These are phyloP conservation scores for Chlorella sp. DNA, from an alignment of 139 green algal species.

Conservation along the genomic window DNA sequence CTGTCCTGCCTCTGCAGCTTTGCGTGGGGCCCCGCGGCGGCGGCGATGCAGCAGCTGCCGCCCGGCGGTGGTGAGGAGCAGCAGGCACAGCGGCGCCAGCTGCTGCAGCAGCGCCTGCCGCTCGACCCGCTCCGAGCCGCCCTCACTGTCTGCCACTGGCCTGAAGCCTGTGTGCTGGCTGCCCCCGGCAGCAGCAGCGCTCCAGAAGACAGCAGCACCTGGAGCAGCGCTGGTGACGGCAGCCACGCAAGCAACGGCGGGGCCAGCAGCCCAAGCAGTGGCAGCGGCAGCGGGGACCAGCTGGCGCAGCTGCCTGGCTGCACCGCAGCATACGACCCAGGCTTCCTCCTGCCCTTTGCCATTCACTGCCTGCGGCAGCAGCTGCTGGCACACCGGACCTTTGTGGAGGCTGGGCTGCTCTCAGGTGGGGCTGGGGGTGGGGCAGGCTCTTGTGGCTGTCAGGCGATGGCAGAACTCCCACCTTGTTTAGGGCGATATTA, in stretches of 20 bases:
- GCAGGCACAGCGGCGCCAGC: neutral
- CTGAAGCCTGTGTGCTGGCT: constrained; percentile 47
- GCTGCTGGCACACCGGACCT: constrained; percentile 24
- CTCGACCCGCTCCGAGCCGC: constrained; percentile 49
- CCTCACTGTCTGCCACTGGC: constrained; percentile 53
- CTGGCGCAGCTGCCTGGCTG: constrained; percentile 12
- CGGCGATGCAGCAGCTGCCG: constrained; percentile 34
- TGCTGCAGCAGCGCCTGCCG: constrained; percentile 31
- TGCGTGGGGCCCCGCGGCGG: constrained; percentile 40
- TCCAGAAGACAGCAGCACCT: constrained; percentile 1
- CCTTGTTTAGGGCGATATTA: too few species aligned
- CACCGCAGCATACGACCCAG: constrained; percentile 60
- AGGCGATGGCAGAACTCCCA: too few species aligned
- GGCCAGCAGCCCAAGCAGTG: neutral
- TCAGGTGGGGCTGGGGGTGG: constrained; percentile 9
- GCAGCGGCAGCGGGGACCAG: neutral
- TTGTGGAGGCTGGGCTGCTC: constrained; percentile 54
- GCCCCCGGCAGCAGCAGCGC: neutral
- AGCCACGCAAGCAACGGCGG: neutral
- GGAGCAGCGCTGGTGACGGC: constrained; percentile 20
- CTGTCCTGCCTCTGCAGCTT: constrained; percentile 22
- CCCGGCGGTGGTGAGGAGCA: neutral
- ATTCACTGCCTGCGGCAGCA: constrained; percentile 36
- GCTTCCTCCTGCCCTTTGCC: constrained; percentile 61
- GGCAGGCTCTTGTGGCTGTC: too few species aligned